These are phyloP conservation scores for Podila minutissima DNA, from an alignment of 192 early-diverging fungal species.

Conservation along the genomic window DNA sequence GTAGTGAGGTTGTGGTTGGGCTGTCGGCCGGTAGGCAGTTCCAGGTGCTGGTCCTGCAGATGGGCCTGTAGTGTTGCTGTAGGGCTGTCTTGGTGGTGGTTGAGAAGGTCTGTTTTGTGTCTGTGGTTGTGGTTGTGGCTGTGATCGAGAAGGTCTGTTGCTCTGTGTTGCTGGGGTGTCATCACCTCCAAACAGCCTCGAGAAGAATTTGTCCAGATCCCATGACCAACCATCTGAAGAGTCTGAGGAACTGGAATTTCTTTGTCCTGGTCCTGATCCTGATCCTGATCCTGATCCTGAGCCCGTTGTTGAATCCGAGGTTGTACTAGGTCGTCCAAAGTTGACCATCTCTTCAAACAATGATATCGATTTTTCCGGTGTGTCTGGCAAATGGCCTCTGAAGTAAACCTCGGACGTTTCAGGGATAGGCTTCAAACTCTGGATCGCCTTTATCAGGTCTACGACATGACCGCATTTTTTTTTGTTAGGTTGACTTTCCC, in stretches of 20 bases:
- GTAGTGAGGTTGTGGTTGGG: too few relatives aligned
- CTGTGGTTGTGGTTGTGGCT: slow-evolving; percentile 19
- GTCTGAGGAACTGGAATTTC: not conserved
- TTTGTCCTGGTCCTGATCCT: slow-evolving; percentile 4
- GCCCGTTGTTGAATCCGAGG: slow-evolving; percentile 22
- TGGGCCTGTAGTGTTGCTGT: too few relatives aligned
- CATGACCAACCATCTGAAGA: slow-evolving; percentile 17
- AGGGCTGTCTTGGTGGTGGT: not conserved
- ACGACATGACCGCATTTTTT: not conserved
- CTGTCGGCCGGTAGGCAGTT: too few relatives aligned
- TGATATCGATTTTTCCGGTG: slow-evolving; percentile 15
- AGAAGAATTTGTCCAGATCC: slow-evolving; percentile 42
- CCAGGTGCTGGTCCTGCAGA: too few relatives aligned
- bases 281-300: slow-evolving; percentile 15
- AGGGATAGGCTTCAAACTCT: slow-evolving; percentile 41
- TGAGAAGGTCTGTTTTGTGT: slow-evolving; percentile 11
- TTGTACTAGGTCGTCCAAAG: slow-evolving; percentile 23
- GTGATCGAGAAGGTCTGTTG: slow-evolving; percentile 21
- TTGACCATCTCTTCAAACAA: slow-evolving; percentile 27
- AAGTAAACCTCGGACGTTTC: slow-evolving; percentile 40
- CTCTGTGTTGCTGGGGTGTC: slow-evolving; percentile 6
- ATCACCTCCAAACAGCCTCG: slow-evolving; percentile 14
- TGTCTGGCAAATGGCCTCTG: slow-evolving; percentile 18
- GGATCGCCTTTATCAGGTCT: slow-evolving; percentile 40
- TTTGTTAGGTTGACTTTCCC: too few relatives aligned